Conservation (phyloP, 179 eudicot species). For the Patellifolia procumbens region DNA sequence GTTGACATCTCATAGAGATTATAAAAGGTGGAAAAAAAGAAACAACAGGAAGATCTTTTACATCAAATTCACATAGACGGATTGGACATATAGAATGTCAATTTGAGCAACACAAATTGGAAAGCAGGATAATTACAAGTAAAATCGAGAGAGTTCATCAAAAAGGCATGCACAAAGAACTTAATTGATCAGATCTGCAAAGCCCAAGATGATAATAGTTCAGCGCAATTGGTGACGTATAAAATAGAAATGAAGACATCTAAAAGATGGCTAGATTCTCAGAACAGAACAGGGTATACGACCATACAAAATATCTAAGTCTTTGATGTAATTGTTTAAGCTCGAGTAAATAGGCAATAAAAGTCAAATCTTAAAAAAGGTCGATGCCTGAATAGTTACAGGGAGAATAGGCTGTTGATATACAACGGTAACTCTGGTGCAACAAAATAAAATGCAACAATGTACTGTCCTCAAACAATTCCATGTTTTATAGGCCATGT, state of each 20-base stretch:
- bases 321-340: background rate
- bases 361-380: background rate
- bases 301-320: background rate
- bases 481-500: background rate
- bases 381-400: background rate
- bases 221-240: background rate
- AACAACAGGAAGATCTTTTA: background rate
- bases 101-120: background rate
- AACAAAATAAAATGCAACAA: no score
- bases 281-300: background rate
- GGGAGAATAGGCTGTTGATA: background rate
- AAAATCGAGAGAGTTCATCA: background rate
- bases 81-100: background rate
- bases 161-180: constrained; percentile 5
- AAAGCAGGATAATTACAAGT: background rate
- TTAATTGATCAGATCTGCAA: background rate
- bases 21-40: background rate
- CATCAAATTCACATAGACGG: background rate
- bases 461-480: background rate
- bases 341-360: background rate
- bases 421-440: background rate
- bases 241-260: background rate
- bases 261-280: background rate
- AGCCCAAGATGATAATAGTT: background rate
- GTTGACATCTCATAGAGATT: background rate